phyloP scores from a whole-genome alignment of 169 alveolate genomes.

The Babesia gibsoni region DNA sequence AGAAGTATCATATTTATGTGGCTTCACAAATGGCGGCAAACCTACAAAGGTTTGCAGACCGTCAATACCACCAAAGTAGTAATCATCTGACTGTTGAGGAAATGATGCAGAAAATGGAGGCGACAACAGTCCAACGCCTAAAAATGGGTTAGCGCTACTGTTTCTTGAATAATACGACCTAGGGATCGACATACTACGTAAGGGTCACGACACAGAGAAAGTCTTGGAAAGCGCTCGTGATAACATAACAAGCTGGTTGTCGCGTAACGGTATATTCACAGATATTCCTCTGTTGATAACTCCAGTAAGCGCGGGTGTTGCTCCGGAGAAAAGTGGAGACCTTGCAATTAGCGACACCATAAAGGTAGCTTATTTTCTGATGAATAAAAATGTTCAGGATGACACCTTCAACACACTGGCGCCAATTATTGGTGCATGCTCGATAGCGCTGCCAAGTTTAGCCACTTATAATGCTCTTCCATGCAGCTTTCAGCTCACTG shows the following conservation, averaged over 20 bases:
- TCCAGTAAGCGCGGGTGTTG: conserved; percentile 23
- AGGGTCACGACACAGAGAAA: conserved; percentile 7
- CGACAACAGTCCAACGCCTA: not conserved
- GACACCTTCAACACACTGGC: conserved; percentile 40
- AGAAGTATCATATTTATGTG: conserved; percentile 21
- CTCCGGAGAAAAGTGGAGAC: conserved; percentile 18
- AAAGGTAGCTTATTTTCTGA: not conserved
- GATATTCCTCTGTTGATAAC: conserved; percentile 16
- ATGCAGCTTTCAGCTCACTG: conserved; percentile 33
- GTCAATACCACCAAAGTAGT: conserved; percentile 8
- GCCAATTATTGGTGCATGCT: conserved; percentile 52
- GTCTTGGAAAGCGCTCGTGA: conserved; percentile 7
- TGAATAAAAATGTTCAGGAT: not conserved
- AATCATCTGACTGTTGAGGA: not conserved
- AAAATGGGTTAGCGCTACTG: conserved; percentile 1
- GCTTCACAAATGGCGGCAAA: conserved; percentile 52
- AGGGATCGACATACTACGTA: conserved; percentile 3
- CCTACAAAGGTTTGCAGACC: conserved; percentile 39
- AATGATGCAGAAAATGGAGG: not conserved
- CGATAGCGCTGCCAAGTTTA: conserved; percentile 40
- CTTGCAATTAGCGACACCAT: not conserved
- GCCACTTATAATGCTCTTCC: conserved; percentile 1
- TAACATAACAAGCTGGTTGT: conserved; percentile 20
- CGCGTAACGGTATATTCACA: conserved; percentile 16
- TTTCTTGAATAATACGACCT: not conserved